phyloP scores from a whole-genome alignment of 1,139 yeast genomes.

The Suhomyces bokatorum region DNA sequence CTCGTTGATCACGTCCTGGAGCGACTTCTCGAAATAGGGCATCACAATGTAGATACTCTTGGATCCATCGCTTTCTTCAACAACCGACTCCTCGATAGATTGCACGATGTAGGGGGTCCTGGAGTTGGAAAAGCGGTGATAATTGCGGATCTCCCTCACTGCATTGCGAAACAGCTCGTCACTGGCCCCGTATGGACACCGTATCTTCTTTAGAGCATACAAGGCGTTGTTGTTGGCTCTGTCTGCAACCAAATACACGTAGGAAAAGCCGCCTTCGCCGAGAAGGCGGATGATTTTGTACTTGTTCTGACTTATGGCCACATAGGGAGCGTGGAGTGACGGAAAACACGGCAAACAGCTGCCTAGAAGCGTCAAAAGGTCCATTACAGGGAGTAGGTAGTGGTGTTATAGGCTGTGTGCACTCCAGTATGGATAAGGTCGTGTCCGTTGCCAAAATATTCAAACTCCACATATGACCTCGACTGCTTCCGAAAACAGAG shows the following conservation, averaged over 20 bases:
- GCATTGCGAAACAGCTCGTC: slow-evolving; percentile 61
- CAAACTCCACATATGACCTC: no score
- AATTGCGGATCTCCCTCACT: slow-evolving; percentile 72
- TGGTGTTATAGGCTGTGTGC: neutral
- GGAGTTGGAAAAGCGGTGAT: slow-evolving; percentile 61
- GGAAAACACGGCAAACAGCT: slow-evolving; percentile 48
- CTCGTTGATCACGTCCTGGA: slow-evolving; percentile 74
- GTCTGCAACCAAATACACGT: slow-evolving; percentile 71
- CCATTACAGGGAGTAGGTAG: slow-evolving; percentile 21
- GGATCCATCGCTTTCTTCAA: slow-evolving; percentile 76
- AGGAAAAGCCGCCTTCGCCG: slow-evolving; percentile 90
- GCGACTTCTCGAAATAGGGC: slow-evolving; percentile 71
- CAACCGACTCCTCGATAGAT: slow-evolving; percentile 67
- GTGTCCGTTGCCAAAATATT: neutral
- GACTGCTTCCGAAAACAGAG: neutral
- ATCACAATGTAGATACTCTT: slow-evolving; percentile 74
- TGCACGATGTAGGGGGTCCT: slow-evolving; percentile 63
- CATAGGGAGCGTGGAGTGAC: slow-evolving; percentile 43
- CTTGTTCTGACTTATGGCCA: slow-evolving; percentile 50
- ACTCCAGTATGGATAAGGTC: neutral
- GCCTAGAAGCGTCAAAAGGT: slow-evolving; percentile 27
- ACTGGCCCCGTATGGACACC: slow-evolving; percentile 85
- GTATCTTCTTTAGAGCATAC: slow-evolving; percentile 80
- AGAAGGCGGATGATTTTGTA: slow-evolving; percentile 65
- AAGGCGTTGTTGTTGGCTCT: slow-evolving; percentile 49